These are phyloP conservation scores for Fermentozyma sake DNA, from an alignment of 1,139 yeast genomes.

Conservation along the genomic window DNA sequence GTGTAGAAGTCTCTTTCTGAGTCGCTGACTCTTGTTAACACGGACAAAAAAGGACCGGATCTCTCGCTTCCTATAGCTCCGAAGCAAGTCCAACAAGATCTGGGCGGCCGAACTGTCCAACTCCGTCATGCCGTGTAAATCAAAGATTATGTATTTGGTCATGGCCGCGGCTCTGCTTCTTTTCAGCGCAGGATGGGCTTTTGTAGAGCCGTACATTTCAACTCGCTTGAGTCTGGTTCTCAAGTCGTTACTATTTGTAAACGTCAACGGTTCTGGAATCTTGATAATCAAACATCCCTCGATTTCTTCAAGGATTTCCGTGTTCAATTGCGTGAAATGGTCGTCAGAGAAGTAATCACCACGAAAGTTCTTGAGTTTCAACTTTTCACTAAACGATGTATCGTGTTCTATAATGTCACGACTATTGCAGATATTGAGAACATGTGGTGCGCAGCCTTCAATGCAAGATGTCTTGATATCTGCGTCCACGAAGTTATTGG, in stretches of 20 bases:
- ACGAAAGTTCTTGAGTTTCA: conserved; percentile 1
- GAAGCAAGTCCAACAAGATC: conserved; percentile 58
- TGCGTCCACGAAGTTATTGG: conserved; percentile 73
- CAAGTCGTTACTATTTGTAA: conserved; percentile 84
- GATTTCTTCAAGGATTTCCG: conserved; percentile 57
- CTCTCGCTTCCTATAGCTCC: conserved; percentile 49
- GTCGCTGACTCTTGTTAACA: conserved; percentile 40
- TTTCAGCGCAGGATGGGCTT: conserved; percentile 78
- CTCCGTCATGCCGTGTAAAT: conserved; percentile 80
- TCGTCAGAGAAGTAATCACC: conserved; percentile 33
- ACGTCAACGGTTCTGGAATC: conserved; percentile 89
- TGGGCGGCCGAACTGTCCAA: conserved; percentile 87
- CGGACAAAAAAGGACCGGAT: conserved; percentile 65
- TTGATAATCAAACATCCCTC: conserved; percentile 85
- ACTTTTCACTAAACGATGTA: no score
- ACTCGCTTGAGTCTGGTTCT: conserved; percentile 69
- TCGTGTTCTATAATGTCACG: no score
- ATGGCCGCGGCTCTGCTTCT: conserved; percentile 48
- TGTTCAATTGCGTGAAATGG: conserved; percentile 33
- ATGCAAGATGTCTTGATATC: conserved; percentile 37
- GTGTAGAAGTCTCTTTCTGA: conserved; percentile 25
- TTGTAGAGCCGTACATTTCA: conserved; percentile 80
- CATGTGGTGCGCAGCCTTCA: neutral
- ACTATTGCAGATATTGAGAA: conserved; percentile 1
- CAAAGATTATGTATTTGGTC: conserved; percentile 72